These are phyloP conservation scores for Ogataea neopini DNA, from an alignment of 805 yeast species.

Conservation along the genomic window DNA sequence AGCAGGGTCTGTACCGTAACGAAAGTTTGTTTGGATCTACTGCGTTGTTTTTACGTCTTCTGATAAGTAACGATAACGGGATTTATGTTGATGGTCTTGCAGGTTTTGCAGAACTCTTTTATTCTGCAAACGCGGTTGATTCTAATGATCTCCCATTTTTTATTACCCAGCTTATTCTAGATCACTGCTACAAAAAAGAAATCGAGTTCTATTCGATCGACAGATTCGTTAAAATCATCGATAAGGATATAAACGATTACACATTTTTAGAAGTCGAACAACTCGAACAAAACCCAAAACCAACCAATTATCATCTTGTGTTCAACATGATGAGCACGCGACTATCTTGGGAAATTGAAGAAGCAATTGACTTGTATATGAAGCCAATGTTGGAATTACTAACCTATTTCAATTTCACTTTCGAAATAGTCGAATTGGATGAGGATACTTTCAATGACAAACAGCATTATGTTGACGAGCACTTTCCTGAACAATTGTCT, in stretches of 20 bases:
- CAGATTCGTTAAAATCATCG: conserved; percentile 21
- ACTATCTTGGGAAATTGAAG: conserved; percentile 20
- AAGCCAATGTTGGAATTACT: conserved; percentile 10
- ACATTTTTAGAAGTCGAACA: conserved; percentile 17
- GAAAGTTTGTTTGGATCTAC: conserved; percentile 13
- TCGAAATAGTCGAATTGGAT: conserved; percentile 9
- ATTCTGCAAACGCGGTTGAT: conserved; percentile 39
- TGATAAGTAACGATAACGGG: conserved; percentile 27
- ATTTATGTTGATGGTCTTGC: conserved; percentile 30
- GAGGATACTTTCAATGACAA: background rate
- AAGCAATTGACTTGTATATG: conserved; percentile 20
- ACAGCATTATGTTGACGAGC: conserved; percentile 15
- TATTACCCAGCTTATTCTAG: conserved; percentile 41
- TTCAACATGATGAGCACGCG: conserved; percentile 19
- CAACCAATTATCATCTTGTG: conserved; percentile 5
- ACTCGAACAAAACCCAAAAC: background rate
- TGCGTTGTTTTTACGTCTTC: conserved; percentile 23
- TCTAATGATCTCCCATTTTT: conserved; percentile 53
- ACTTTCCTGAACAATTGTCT: conserved; percentile 26
- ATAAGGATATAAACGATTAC: conserved; percentile 1
- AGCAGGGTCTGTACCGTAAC: conserved; percentile 4
- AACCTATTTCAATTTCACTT: conserved; percentile 12
- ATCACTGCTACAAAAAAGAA: conserved; percentile 33
- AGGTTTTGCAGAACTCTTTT: conserved; percentile 34
- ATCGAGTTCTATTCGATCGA: conserved; percentile 24